phyloP scores from a whole-genome alignment of 768 basidiomycete species.

The Suillus fuscotomentosus region DNA sequence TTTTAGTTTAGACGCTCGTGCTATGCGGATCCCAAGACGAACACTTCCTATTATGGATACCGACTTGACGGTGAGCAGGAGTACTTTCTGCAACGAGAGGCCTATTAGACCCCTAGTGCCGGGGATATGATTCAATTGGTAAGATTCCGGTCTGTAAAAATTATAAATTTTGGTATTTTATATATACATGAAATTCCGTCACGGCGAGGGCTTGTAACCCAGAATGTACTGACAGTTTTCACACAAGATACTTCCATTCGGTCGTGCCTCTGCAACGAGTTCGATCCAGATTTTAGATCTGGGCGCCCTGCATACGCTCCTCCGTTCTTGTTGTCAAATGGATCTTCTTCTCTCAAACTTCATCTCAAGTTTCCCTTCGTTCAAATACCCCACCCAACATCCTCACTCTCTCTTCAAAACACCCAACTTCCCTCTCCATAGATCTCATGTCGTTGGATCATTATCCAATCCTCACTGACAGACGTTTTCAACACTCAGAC shows the following conservation, averaged over 20 bases:
- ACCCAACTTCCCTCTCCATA: too few relatives aligned
- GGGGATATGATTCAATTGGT: constrained; percentile 2
- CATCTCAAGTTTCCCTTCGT: constrained; percentile 8
- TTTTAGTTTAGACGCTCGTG: not conserved
- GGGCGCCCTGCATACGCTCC: constrained; percentile 4
- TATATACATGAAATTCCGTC: not conserved
- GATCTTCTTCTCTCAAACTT: constrained; percentile 12
- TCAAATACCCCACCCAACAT: constrained; percentile 16
- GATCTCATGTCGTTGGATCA: constrained; percentile 30
- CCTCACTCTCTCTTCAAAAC: not conserved
- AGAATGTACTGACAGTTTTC: not conserved
- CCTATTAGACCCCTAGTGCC: not conserved
- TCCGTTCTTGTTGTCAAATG: constrained; percentile 16
- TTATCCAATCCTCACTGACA: constrained; percentile 29
- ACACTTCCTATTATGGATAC: constrained; percentile 3
- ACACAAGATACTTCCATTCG: not conserved
- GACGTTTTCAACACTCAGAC: constrained; percentile 30
- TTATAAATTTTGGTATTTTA: not conserved
- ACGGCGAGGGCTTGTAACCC: not conserved
- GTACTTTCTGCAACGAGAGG: not conserved
- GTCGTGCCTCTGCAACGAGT: constrained; percentile 7
- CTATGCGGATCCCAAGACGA: constrained; percentile 8
- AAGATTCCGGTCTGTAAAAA: not conserved
- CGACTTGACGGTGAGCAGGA: not conserved
- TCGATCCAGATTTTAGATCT: constrained; percentile 15